Evolutionary conservation across 2,329 filamentous ascomycete species (phyloP), one percentile per base, ranked within the genome.

Genomic region (Alternaria triticimaculans): DNA sequence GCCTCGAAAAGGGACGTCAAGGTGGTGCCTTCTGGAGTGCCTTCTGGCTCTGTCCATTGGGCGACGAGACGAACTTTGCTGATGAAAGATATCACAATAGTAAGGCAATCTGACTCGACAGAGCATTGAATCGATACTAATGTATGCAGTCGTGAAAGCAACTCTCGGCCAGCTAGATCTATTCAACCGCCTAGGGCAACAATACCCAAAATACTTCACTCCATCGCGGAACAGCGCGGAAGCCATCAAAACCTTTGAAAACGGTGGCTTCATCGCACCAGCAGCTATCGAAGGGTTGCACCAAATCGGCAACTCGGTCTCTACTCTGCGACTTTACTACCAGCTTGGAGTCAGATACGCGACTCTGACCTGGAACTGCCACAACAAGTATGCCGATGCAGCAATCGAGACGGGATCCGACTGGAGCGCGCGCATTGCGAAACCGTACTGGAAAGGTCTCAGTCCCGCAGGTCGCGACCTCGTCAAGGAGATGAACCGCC

Each of bases 11-110:
- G 54, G 94, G 94, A 2, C 84, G 86, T 69, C 88, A 90, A 66
- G 94, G 94, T 43, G 95, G 94, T 59, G 90, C 92, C n/a, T 97
- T 97, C 78, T 97, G 94, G 95, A 94, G 91, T 76, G 93, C 96
- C 10, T 98, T 86, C 73, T 88, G 91, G 44, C 87, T 88, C 0
- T 97, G 94, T 75, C 94, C 94, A 0, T 23, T 62, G 12, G 74
- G 74, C 26, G 88, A 95, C 72, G 88, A 88, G 50, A 86, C 86
- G 5, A 89, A 96, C 79, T 94, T 92, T 74, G 91, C 90, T 0
- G 87, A 94, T 72, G 87, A 85, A 57, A 91, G 89, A 73, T 94
- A 94, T 75, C 87, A 86, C 6, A 79, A 85, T 8, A 90, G 90
- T 92, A 81, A 77, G 86, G 73, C 20, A 33, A 21, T 9, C 9